phyloP scores from a whole-genome alignment of 148 eudicot species.

The Fallopia convolvulus region DNA sequence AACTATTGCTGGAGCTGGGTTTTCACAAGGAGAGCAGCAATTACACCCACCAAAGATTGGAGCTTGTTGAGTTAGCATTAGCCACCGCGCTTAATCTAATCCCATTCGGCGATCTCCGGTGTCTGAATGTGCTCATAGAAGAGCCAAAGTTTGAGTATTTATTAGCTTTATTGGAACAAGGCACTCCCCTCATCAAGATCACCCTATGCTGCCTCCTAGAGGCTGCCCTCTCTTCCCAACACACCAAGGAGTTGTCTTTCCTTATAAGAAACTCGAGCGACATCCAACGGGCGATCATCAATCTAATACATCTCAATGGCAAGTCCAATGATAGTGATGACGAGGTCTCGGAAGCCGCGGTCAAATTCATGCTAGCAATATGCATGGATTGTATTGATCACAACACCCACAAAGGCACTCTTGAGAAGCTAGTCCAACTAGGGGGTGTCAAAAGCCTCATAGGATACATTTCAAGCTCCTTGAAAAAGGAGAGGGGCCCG shows the following conservation, averaged over 20 bases:
- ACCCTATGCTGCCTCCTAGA: constrained; percentile 39
- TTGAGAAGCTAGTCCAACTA: constrained; percentile 27
- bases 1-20: constrained; percentile 27
- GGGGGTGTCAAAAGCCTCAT: constrained; percentile 32
- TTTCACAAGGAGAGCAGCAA: constrained; percentile 15
- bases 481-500: constrained; percentile 12
- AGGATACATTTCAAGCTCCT: constrained; percentile 20
- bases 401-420: constrained; percentile 1
- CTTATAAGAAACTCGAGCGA: constrained; percentile 25
- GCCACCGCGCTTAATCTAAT: constrained; percentile 37
- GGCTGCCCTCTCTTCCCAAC: constrained; percentile 10
- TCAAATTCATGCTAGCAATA: constrained; percentile 31
- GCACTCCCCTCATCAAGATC: constrained; percentile 33
- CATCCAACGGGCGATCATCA: constrained; percentile 20
- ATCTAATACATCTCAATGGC: constrained; percentile 14
- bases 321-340: background rate
- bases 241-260: constrained; percentile 22
- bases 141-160: constrained; percentile 34
- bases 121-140: constrained; percentile 31
- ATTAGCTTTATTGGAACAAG: constrained; percentile 27
- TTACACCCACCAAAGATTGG: constrained; percentile 19
- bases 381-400: constrained; percentile 13
- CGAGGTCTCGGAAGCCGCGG: constrained; percentile 28
- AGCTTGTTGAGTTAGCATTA: constrained; percentile 43
- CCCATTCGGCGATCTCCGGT: constrained; percentile 25